Conservation (phyloP, 768 basidiomycete species). For the Hypholoma fasciculare region DNA sequence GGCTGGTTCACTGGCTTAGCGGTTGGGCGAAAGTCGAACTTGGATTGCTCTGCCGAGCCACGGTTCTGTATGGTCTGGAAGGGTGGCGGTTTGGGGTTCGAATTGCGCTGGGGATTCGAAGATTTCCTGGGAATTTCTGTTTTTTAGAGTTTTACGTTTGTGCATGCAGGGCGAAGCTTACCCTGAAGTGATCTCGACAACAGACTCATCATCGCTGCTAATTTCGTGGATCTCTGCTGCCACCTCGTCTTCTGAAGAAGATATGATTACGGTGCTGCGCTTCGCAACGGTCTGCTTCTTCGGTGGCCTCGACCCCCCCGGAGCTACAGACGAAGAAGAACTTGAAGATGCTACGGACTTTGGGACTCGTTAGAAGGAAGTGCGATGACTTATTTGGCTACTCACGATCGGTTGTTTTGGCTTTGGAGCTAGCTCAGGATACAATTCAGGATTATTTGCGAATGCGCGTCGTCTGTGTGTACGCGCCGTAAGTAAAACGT, state of each 20-base stretch:
- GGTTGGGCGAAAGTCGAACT: too few relatives aligned
- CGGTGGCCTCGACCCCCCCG: slow-evolving; percentile 5
- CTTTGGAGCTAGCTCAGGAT: slow-evolving; percentile 29
- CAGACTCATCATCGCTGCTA: slow-evolving; percentile 9
- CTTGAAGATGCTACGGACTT: neutral
- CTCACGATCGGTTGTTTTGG: slow-evolving; percentile 28
- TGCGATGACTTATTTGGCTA: neutral
- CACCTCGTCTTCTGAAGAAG: slow-evolving; percentile 36
- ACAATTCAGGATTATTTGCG: slow-evolving; percentile 29
- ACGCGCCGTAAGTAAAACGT: neutral
- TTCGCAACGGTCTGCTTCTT: slow-evolving; percentile 7
- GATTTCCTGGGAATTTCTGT: neutral
- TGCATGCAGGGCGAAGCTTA: slow-evolving; percentile 3
- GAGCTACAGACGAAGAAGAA: neutral
- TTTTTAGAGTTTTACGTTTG: slow-evolving; percentile 2
- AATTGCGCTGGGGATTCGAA: slow-evolving; percentile 3
- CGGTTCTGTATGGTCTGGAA: too few relatives aligned
- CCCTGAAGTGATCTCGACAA: slow-evolving; percentile 12
- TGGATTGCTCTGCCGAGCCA: too few relatives aligned
- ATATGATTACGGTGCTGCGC: slow-evolving; percentile 30
- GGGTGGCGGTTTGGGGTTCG: neutral
- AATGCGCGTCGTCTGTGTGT: slow-evolving; percentile 30
- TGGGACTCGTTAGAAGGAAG: too few relatives aligned
- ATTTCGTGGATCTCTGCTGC: slow-evolving; percentile 22
- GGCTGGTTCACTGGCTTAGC: neutral